Evolutionary conservation across 345 rosid species (phyloP).

Genomic region (Populus euphratica): DNA sequence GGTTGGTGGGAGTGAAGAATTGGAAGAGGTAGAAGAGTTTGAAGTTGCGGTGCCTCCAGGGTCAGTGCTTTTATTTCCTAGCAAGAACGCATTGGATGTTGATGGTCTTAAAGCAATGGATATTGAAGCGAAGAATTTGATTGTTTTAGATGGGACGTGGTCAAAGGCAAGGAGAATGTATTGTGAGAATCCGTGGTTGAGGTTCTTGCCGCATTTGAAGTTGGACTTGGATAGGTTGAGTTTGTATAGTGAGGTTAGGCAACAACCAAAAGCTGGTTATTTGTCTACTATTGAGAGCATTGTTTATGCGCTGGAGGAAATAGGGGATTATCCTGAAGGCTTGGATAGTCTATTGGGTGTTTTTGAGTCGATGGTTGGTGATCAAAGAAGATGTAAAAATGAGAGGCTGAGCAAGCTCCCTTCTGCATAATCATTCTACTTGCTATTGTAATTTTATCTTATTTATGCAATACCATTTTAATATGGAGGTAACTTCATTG

Average conservation of each 20-base stretch:
- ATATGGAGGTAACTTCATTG: background rate
- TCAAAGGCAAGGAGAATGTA: conserved; percentile 73
- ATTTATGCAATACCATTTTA: background rate
- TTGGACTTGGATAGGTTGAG: conserved; percentile 56
- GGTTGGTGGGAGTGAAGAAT: conserved; percentile 13
- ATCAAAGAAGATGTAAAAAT: conserved; percentile 63
- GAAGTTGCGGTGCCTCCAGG: conserved; percentile 54
- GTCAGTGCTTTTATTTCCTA: conserved; percentile 63
- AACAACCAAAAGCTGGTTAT: conserved; percentile 71
- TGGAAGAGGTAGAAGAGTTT: conserved; percentile 54
- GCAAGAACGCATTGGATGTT: conserved; percentile 47
- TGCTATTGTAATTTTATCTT: background rate
- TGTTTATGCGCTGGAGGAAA: conserved; percentile 58
- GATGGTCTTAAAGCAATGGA: conserved; percentile 41
- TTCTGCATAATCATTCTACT: background rate
- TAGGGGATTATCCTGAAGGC: conserved; percentile 45
- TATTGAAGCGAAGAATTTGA: conserved; percentile 53
- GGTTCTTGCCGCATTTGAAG: conserved; percentile 68
- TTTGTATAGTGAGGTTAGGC: conserved; percentile 65
- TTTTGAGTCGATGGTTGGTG: conserved; percentile 71
- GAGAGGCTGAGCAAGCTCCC: conserved; percentile 41
- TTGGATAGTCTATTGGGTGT: conserved; percentile 65
- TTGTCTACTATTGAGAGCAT: conserved; percentile 81
- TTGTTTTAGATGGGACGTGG: conserved; percentile 90
- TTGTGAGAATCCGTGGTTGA: conserved; percentile 85